A percentile compares a stretch with the other conserved stretches of the same genome.
Conservation (phyloP, 495 filamentous ascomycete species). For the Penicillium coprophilum region DNA sequence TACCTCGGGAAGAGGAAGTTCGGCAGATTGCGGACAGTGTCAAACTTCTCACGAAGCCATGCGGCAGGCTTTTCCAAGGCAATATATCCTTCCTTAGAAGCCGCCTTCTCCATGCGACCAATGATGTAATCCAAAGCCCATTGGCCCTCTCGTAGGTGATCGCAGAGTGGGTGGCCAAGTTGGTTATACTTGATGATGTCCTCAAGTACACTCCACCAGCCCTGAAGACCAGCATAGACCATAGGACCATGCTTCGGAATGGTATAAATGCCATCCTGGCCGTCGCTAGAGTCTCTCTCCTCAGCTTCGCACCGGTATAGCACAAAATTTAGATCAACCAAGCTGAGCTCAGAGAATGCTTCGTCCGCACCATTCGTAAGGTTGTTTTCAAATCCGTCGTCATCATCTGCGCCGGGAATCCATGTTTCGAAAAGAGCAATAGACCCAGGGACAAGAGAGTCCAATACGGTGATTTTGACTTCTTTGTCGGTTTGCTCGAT, state of each 20-base stretch:
- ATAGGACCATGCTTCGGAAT: slow-evolving; percentile 81
- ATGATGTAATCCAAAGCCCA: slow-evolving; percentile 94
- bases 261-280: slow-evolving; percentile 80
- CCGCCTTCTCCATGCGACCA: slow-evolving; percentile 70
- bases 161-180: slow-evolving; percentile 87
- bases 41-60: slow-evolving; percentile 83
- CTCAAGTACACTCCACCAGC: slow-evolving; percentile 94
- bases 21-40: slow-evolving; percentile 78
- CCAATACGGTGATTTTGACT: slow-evolving; percentile 77
- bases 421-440: slow-evolving; percentile 95
- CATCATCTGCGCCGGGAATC: slow-evolving; percentile 81
- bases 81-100: slow-evolving; percentile 57
- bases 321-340: slow-evolving; percentile 87
- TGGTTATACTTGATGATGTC: slow-evolving; percentile 85
- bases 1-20: slow-evolving; percentile 90
- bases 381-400: slow-evolving; percentile 74
- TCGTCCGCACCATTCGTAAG: slow-evolving; percentile 78
- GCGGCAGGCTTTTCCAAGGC: slow-evolving; percentile 60
- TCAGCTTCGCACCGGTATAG: slow-evolving; percentile 92
- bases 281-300: slow-evolving; percentile 76
- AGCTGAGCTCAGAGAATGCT: slow-evolving; percentile 68
- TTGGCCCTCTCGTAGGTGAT: slow-evolving; percentile 85
- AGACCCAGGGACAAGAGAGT: slow-evolving; percentile 84
- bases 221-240: slow-evolving; percentile 95
- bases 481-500: slow-evolving; percentile 67